Evolutionary conservation across 129 eudicot species (phyloP).

Genomic region (Helianthus tuberosus): DNA sequence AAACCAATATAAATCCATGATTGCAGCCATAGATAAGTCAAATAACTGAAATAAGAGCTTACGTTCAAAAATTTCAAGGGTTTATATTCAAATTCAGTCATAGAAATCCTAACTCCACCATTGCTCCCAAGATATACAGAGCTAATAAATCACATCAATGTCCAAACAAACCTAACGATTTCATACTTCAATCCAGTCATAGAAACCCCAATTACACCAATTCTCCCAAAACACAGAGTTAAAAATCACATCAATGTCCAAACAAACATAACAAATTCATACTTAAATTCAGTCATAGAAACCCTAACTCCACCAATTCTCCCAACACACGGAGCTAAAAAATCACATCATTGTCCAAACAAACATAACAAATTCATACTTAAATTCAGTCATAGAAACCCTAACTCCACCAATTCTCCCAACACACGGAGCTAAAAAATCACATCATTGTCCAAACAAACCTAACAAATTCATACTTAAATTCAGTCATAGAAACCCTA

Average conservation of each 20-base stretch:
- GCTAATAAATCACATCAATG: neutral
- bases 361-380: neutral
- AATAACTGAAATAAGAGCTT: neutral
- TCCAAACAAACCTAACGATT: no score
- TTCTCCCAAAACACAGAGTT: neutral
- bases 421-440: neutral
- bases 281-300: no score
- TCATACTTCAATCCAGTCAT: no score
- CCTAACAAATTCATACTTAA: neutral
- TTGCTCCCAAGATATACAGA: neutral
- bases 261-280: no score
- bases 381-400: neutral
- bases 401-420: neutral
- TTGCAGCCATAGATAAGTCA: neutral
- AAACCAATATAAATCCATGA: conserved; percentile 19
- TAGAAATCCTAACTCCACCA: conserved; percentile 3
- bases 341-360: no score
- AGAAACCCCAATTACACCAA: no score
- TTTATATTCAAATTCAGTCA: neutral
- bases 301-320: no score
- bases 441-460: no score
- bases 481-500: neutral
- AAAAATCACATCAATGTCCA: no score
- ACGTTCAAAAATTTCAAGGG: neutral
- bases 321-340: neutral